Base-by-base conservation (phyloP, 805 yeast species). In the Candida khao-thaluensis region DNA sequence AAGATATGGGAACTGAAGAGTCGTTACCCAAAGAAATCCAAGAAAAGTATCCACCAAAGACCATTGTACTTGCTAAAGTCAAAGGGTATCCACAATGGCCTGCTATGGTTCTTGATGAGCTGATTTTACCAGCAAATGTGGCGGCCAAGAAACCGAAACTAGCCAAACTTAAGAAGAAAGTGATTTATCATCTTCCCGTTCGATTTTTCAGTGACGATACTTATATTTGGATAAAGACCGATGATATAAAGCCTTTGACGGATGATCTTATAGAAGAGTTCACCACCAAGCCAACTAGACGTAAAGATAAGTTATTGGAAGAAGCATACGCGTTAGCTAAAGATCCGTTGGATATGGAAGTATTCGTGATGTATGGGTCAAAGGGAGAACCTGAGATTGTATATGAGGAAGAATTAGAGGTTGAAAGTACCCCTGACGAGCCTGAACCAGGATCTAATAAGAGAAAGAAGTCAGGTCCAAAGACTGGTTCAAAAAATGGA, bases 81-180 rank as follows among this genome's bases (percentile, higher is more conserved):
- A 87, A 85, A 53, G 95, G 95, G 7, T 87, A 80, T 55, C 85
- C 95, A 2, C 83, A 90, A 29, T 87, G 96, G 96, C 96, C 96
- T 0, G 89, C 90, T 2, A 81, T 86, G 79, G 79, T 85, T 3
- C 72, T 86, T 3, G 82, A 81, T 1, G 74, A 66, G 43, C 69
- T 72, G 12, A 59, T 76, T 6, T 67, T 86, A 5, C 93, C 95
- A 0, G 75, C 65, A 15, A 64, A 71, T 48, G 76, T 85, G 20
- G 47, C 62, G 17, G 57, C 60, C 12, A 72, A 69, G 44, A 74
- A 69, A 41, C 85, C 87, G 11, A 76, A 76, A 48, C 47, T 62
- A 15, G 49, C 61, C 22, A 53, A 59, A 29, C 51, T 51, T 18
- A 48, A 43, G 42, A 53, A 45, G 44, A 38, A 38, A 37, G 30